phyloP scores from a whole-genome alignment of 441 rosid species.

The Euphorbia celastroides region DNA sequence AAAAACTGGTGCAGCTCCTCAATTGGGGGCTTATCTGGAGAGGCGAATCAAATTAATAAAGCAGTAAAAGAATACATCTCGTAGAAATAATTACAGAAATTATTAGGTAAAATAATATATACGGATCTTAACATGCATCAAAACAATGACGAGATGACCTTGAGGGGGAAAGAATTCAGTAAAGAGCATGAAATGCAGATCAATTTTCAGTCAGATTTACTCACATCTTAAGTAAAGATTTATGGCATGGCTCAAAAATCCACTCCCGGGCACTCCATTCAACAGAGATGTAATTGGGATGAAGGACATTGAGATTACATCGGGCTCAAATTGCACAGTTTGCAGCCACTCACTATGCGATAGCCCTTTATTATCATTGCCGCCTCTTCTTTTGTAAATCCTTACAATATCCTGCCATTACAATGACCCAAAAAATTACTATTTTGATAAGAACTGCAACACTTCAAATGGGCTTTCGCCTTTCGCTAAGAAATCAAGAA shows the following conservation, averaged over 20 bases:
- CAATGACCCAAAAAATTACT: slow-evolving; percentile 6
- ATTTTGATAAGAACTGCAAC: slow-evolving; percentile 3
- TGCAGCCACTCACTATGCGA: slow-evolving; percentile 85
- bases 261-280: slow-evolving; percentile 89
- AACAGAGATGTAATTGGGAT: slow-evolving; percentile 89
- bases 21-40: slow-evolving; percentile 88
- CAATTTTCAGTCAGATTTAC: slow-evolving; percentile 18
- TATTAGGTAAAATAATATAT: slow-evolving; percentile 57
- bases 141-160: neutral
- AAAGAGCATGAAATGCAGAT: neutral
- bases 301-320: slow-evolving; percentile 85
- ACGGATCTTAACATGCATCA: neutral
- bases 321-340: slow-evolving; percentile 83
- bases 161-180: neutral
- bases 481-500: slow-evolving; percentile 12
- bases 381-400: slow-evolving; percentile 86
- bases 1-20: slow-evolving; percentile 89
- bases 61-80: slow-evolving; percentile 33
- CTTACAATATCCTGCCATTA: slow-evolving; percentile 60
- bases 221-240: slow-evolving; percentile 92
- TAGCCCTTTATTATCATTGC: slow-evolving; percentile 50
- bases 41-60: slow-evolving; percentile 1
- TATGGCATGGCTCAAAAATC: slow-evolving; percentile 94
- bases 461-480: slow-evolving; percentile 8
- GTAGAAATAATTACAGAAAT: slow-evolving; percentile 29